Percentiles rank a stretch among this genome's conserved stretches.
Evolutionary conservation across 306 rosid genomes (phyloP).

Genomic region (Leucaena leucocephala): DNA sequence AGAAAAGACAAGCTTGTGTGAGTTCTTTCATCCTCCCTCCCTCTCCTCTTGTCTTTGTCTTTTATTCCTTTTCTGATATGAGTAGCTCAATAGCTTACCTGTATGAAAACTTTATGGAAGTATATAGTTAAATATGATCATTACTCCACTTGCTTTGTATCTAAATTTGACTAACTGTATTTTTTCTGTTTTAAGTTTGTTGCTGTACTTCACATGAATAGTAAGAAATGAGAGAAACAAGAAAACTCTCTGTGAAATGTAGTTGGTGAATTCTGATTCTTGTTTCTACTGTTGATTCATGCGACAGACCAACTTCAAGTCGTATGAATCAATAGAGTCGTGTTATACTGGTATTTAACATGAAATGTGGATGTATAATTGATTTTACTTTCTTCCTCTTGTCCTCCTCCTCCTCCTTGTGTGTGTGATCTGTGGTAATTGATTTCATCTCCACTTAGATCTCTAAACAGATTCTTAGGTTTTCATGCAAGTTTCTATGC

Average conservation of each 20-base stretch:
- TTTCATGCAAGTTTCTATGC: background rate
- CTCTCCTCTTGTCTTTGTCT: background rate
- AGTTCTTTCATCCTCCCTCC: slow-evolving; percentile 33
- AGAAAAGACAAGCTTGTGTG: slow-evolving; percentile 54
- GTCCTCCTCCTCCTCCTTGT: background rate
- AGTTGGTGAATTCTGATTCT: too few relatives aligned
- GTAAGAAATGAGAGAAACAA: background rate
- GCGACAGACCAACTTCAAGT: too few relatives aligned
- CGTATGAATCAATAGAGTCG: too few relatives aligned
- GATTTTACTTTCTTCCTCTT: too few relatives aligned
- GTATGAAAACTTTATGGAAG: slow-evolving; percentile 8
- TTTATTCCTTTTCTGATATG: background rate
- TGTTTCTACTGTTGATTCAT: too few relatives aligned
- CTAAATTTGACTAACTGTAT: slow-evolving; percentile 16
- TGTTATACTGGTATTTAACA: too few relatives aligned
- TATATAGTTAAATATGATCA: slow-evolving; percentile 4
- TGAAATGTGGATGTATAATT: too few relatives aligned
- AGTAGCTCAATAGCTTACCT: slow-evolving; percentile 11
- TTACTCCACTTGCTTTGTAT: background rate
- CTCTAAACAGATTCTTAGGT: background rate
- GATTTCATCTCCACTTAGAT: background rate
- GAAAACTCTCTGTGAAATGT: background rate
- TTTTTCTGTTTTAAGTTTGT: background rate
- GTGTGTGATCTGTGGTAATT: background rate
- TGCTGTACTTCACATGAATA: background rate